Percentiles rank a stretch among this genome's conserved stretches.
phyloP scores from a whole-genome alignment of 768 basidiomycete genomes.

The Serendipita sp. region DNA sequence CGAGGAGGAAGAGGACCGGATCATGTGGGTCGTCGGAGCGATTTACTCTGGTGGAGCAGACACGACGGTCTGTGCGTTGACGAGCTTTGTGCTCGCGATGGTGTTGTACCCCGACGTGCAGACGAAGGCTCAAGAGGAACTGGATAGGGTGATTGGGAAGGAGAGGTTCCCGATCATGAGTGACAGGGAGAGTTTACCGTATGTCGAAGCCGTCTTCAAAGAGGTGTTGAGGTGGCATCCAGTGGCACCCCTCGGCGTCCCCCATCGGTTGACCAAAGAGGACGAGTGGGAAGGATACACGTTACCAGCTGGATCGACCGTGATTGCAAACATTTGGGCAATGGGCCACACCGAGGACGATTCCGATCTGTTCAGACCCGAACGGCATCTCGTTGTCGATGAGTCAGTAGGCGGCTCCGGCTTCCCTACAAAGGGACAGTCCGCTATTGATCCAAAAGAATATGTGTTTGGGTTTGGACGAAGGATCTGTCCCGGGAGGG shows the following conservation, averaged over 20 bases:
- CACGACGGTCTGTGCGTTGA: slow-evolving; percentile 14
- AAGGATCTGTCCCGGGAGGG: slow-evolving; percentile 37
- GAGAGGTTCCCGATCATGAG: slow-evolving; percentile 19
- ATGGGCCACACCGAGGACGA: slow-evolving; percentile 10
- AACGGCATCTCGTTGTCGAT: slow-evolving; percentile 9
- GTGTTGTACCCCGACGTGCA: slow-evolving; percentile 15
- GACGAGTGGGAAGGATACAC: slow-evolving; percentile 31
- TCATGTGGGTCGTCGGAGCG: slow-evolving; percentile 14
- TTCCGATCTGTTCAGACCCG: slow-evolving; percentile 9
- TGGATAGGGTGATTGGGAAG: slow-evolving; percentile 21
- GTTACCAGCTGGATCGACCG: slow-evolving; percentile 28
- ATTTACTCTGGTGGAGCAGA: slow-evolving; percentile 9
- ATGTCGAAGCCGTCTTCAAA: slow-evolving; percentile 20
- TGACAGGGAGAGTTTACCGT: slow-evolving; percentile 24
- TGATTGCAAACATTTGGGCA: slow-evolving; percentile 12
- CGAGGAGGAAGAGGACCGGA: slow-evolving; percentile 10
- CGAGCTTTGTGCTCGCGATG: slow-evolving; percentile 12
- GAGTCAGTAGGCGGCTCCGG: no score
- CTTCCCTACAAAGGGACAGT: neutral
- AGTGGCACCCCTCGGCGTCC: slow-evolving; percentile 33
- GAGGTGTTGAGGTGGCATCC: slow-evolving; percentile 23
- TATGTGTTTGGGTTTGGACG: slow-evolving; percentile 1
- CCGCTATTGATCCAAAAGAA: neutral
- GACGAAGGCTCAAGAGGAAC: slow-evolving; percentile 19
- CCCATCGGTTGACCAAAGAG: slow-evolving; percentile 33